phyloP scores from a whole-genome alignment of 441 rosid genomes.

The Pelargonium exstipulatum region DNA sequence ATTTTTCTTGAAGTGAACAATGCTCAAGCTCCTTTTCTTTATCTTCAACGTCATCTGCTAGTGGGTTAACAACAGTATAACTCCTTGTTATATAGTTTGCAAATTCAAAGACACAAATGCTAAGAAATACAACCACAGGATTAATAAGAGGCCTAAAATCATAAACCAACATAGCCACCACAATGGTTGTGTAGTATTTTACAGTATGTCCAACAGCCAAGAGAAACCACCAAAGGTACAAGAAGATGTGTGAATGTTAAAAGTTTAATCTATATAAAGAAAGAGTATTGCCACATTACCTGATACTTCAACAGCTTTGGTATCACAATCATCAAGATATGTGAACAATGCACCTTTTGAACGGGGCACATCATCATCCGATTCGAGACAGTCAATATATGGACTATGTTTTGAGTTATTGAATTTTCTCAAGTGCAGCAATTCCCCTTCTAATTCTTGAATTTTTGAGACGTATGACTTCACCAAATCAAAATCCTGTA shows the following conservation, averaged over 20 bases:
- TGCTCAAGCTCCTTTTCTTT: constrained; percentile 81
- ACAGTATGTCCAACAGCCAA: background rate
- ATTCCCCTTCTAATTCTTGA: constrained; percentile 87
- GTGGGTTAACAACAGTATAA: constrained; percentile 14
- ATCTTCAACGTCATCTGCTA: constrained; percentile 64
- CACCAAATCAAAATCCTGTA: constrained; percentile 67
- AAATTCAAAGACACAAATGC: constrained; percentile 2
- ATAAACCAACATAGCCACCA: constrained; percentile 4
- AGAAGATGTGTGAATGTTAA: background rate
- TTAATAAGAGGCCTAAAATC: background rate
- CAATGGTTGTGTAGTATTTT: background rate
- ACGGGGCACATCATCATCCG: constrained; percentile 55
- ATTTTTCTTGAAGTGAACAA: constrained; percentile 76
- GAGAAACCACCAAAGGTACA: background rate
- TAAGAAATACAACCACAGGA: background rate
- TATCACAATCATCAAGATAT: constrained; percentile 51
- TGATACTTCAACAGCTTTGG: constrained; percentile 42
- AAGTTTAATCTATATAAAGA: background rate
- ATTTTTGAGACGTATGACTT: constrained; percentile 68
- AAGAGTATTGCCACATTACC: constrained; percentile 32
- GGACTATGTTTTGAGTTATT: constrained; percentile 37
- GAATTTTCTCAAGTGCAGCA: constrained; percentile 48
- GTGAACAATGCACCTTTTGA: constrained; percentile 47
- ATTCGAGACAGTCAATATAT: constrained; percentile 40
- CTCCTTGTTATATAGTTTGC: background rate